Evolutionary conservation across 208 protist genomes (phyloP), one percentile per base, ranked within the genome.

Genomic region (Trypanosoma scelopori): DNA sequence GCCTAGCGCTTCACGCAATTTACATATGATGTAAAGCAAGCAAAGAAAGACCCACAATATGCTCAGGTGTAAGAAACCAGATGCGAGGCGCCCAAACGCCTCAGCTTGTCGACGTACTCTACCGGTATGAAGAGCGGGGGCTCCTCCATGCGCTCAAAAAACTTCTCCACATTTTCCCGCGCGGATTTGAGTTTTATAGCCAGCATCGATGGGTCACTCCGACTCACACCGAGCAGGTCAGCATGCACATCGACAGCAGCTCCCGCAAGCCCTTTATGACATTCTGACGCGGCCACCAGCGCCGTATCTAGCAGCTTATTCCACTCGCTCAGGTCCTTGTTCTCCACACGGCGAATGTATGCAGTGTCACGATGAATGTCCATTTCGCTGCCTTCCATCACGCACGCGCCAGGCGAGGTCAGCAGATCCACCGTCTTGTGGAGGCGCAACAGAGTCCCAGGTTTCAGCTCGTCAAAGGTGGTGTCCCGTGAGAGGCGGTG

Each of bases 351-450:
- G 16, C 77, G 71, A 52, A 82, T 78, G 35, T 65, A 62, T 13
- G 66, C 67, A 3, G 58, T 60, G 56, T 82, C 77, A 16, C 63
- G 63, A 28, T 30, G 41, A 55, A 82, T 64, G 20, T 76, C 84
- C 9, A 13, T 74, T 35, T 61, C 49, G 3, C 65, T 28, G 1
- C 86, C 89, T 27, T 86, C 71, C 65, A 95, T 59, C 3, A 95
- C 79, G 48, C 75, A 82, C 3, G 86, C 83, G 16, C 78, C 77
- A 35, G 89, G 89, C 7, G 78, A 92, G 22, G 82, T 86, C 51
- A 90, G 82, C 20, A 95, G 78, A 47, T 95, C 89, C 20, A 84
- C 59, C 12, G 89, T 95, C 32, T 82, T 74, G 11, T 37, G 25
- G 41, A 92, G 71, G 30, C 49, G 41, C 12, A 70, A 56, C n/a